Base-by-base conservation (phyloP, 805 yeast genomes). In the Tetrapisispora taiwanensis region DNA sequence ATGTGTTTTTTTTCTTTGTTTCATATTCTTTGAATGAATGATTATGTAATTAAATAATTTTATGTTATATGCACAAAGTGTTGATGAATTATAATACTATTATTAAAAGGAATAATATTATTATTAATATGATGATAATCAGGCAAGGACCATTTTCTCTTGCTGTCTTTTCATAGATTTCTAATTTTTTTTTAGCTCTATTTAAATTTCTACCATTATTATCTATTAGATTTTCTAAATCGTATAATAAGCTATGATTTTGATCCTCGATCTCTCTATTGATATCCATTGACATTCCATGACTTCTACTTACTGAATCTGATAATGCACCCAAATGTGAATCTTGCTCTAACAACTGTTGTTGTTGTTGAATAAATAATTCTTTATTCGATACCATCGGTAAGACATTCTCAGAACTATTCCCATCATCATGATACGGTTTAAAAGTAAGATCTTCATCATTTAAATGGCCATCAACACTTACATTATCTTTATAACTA, bases 91-190 rank as follows among this genome's bases (percentile, higher is more conserved):
- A 41, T 17, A 41, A n/a, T 6, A 41, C 39, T 7, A 41, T 41
- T 3, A 41, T 15, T 24, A 41, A 17, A 13, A 76, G 53, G 4
- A 76, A 51, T 41, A 76, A 52, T 18, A 76, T 62, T n/a, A 74
- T 35, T 2, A 68, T 52, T 44, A 76, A 55, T 3, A 68, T 60
- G 1, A 72, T 49, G 9, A 76, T 76, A 0, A 72, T 67, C 28
- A 68, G 51, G 69, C 80, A 75, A 30, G 72, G 74, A 0, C 75
- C 74, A 49, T 73, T 72, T 45, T 72, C 73, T 38, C 65, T 67
- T 14, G 75, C 63, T 26, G 65, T 67, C 15, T 59, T 59, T 30
- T 66, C 65, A 42, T 73, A 73, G 26, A 56, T 58, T 7, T 54
- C 59, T 39, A 76, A 51, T 45, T 70, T 63, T 30, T 56, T 56